Evolutionary conservation across 169 alveolate species (phyloP), one percentile per base, ranked within the genome.

Genomic region (Plasmodium chabaudi): DNA sequence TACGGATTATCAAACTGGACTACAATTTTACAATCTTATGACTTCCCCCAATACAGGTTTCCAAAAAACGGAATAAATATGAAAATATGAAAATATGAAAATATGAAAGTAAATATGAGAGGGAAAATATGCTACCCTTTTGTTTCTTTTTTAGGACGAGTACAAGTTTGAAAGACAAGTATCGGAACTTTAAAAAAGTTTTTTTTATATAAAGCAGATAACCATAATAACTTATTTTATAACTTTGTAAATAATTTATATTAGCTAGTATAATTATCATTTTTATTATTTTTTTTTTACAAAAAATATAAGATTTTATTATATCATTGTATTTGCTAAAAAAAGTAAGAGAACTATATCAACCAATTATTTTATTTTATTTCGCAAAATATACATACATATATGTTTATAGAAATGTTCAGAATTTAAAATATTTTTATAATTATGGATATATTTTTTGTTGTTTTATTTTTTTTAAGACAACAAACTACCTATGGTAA

Each of bases 1-100:
- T 77, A 63, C 25, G 77, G 88, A 23, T 21, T 77, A 47, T 75
- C 75, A 12, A 75, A 63, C 55, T 47, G 88, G 88, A 55, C 77
- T 21, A 15, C 63, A 75, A 75, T 75, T 49, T 13, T 63, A 21
- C 59, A 75, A 10, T 53, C 88, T 17, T 75, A 75, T 17, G 34
- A 47, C 4, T 75, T 75, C 42, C 72, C 75, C 9, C 17, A 64
- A 56, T 27, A 67, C 67, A 75, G 75, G 77, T 75, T 75, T 23
- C 39, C 12, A 60, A 44, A 21, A 5, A 65, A 44, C n/a, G n/a
- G n/a, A n/a, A n/a, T n/a, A n/a, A n/a, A n/a, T n/a, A n/a, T n/a
- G n/a, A n/a, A n/a, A n/a, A n/a, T n/a, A n/a, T n/a, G n/a, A n/a
- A n/a, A n/a, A n/a, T n/a, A n/a, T n/a, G n/a, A n/a, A n/a, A n/a